phyloP scores from a whole-genome alignment of 2,329 filamentous ascomycete genomes.

The Fusarium sarcochroum region DNA sequence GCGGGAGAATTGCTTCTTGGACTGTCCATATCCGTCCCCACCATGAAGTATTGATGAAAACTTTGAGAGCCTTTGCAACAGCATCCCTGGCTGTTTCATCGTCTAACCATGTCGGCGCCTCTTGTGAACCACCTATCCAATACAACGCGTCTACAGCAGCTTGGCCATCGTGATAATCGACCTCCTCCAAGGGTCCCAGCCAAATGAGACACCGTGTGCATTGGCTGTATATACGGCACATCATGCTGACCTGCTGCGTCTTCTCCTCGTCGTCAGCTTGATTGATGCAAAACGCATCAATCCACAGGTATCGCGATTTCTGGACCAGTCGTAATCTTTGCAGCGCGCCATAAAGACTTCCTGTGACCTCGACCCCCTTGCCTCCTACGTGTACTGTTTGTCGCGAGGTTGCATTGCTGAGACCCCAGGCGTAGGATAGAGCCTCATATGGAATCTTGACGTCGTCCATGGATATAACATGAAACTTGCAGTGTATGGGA shows the following conservation, averaged over 20 bases:
- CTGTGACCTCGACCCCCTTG: not conserved
- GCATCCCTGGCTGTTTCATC: no score
- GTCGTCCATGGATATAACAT: not conserved
- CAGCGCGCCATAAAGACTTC: accelerated
- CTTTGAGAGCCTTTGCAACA: no score
- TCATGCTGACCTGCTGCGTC: not conserved
- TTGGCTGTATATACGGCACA: not conserved
- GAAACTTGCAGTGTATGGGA: not conserved
- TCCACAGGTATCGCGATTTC: not conserved
- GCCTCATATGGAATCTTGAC: not conserved
- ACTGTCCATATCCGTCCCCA: no score
- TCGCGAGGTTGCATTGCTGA: not conserved
- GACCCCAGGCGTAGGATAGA: not conserved
- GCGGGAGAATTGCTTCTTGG: no score
- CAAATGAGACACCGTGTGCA: accelerated
- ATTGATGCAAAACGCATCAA: not conserved
- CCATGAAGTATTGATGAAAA: no score
- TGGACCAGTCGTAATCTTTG: not conserved
- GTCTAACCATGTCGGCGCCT: no score
- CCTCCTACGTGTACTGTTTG: no score
- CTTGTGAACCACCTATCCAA: no score
- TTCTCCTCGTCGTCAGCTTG: not conserved
- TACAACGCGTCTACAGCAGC: no score
- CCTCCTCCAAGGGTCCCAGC: not conserved
- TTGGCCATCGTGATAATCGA: not conserved